Evolutionary conservation across 768 basidiomycete species (phyloP).

Genomic region (Roridomyces roridus): DNA sequence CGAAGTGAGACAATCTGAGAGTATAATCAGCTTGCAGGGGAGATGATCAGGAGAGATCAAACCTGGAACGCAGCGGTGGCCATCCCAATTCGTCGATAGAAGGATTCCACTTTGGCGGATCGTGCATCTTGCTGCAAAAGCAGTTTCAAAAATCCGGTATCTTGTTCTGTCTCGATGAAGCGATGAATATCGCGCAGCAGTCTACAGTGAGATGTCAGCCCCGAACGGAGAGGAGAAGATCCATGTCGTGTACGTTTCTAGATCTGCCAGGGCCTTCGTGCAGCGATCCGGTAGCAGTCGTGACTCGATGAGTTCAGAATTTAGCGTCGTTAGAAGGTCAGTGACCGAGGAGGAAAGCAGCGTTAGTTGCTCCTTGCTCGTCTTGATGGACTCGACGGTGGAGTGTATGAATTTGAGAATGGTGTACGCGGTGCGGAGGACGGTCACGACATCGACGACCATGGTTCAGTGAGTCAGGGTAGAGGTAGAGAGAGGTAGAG

Average conservation of each 20-base stretch:
- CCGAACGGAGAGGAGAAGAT: neutral
- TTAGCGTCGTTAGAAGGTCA: conserved; percentile 13
- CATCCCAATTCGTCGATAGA: conserved; percentile 1
- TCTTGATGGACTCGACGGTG: neutral
- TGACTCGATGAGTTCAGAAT: conserved; percentile 10
- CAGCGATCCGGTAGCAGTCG: conserved; percentile 1
- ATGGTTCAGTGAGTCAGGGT: too few relatives aligned
- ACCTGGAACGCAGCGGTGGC: neutral
- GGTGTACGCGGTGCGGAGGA: neutral
- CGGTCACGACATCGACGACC: neutral
- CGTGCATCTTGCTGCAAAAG: neutral
- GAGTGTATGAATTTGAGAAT: neutral
- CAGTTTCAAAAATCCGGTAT: neutral
- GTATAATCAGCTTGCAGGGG: neutral
- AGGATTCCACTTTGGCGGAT: neutral
- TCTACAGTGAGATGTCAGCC: conserved; percentile 1
- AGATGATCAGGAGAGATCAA: neutral
- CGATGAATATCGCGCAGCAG: conserved; percentile 8
- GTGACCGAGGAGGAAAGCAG: neutral
- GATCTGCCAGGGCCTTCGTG: neutral
- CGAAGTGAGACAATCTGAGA: conserved; percentile 11
- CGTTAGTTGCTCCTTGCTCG: conserved; percentile 5
- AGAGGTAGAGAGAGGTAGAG: too few relatives aligned
- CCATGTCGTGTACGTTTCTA: neutral
- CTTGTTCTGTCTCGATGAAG: neutral